phyloP scores from a whole-genome alignment of 164 flowering plant genomes.

The Sextonia rubra region DNA sequence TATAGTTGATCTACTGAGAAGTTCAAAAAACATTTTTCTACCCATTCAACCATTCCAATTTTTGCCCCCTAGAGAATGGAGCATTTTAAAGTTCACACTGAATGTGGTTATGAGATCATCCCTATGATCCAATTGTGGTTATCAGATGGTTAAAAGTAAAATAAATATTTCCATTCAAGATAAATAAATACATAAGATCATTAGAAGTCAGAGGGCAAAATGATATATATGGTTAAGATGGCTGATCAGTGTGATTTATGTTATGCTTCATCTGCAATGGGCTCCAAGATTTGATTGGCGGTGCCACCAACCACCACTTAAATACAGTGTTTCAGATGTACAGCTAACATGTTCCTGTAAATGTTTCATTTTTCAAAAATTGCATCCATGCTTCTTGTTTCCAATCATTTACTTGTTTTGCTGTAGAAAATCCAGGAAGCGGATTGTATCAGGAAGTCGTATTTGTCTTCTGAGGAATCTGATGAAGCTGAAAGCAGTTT shows the following conservation, averaged over 20 bases:
- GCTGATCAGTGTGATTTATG: neutral
- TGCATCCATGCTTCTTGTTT: neutral
- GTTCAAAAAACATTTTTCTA: neutral
- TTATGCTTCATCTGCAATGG: neutral
- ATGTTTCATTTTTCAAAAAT: no score
- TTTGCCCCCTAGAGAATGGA: neutral
- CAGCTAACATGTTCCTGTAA: neutral
- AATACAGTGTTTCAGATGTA: neutral
- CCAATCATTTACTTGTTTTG: constrained; percentile 1
- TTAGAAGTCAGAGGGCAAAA: neutral
- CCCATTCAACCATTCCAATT: neutral
- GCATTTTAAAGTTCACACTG: neutral
- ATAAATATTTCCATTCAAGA: no score
- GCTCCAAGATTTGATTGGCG: neutral
- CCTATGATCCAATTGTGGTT: neutral
- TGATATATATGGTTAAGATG: neutral
- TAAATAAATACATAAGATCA: no score
- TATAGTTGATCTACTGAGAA: neutral
- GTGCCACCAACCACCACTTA: neutral
- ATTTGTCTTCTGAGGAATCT: constrained; percentile 35
- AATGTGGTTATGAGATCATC: neutral
- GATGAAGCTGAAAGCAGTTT: constrained; percentile 39
- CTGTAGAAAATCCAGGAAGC: constrained; percentile 26
- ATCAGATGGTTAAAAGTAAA: neutral
- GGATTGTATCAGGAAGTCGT: constrained; percentile 13